Percentiles rank a stretch among this genome's conserved stretches.
Conservation (phyloP, 2,329 filamentous ascomycete species). For the Fusarium decemcellulare region DNA sequence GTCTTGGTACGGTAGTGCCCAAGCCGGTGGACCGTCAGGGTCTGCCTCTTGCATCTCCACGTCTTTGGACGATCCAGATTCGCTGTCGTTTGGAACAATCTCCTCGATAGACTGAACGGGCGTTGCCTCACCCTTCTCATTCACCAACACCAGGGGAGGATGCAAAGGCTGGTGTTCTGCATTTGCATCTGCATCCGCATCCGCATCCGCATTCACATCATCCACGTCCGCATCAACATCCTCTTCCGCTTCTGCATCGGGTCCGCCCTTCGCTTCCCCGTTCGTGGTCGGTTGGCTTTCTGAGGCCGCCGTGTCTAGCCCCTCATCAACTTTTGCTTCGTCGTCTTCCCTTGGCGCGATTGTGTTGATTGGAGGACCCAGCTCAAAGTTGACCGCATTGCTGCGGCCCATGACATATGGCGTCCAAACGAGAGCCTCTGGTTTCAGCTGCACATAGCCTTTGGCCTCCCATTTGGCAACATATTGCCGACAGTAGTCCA, state of each 20-base stretch:
- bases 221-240: background rate
- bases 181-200: background rate
- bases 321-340: conserved; percentile 59
- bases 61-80: conserved; percentile 42
- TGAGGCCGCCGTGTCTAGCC: conserved; percentile 34
- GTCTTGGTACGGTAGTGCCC: conserved; percentile 64
- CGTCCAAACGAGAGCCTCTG: conserved; percentile 89
- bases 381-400: conserved; percentile 86
- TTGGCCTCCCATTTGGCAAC: conserved; percentile 92
- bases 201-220: no score
- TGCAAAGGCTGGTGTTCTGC: conserved; percentile 18
- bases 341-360: conserved; percentile 90
- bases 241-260: conserved; percentile 8
- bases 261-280: conserved; percentile 34
- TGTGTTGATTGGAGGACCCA: conserved; percentile 84
- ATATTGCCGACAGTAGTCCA: conserved; percentile 88
- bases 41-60: conserved; percentile 47
- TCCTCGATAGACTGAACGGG: conserved; percentile 51
- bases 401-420: conserved; percentile 96
- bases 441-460: conserved; percentile 87
- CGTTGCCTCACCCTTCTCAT: conserved; percentile 45
- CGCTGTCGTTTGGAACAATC: conserved; percentile 49
- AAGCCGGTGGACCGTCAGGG: conserved; percentile 52
- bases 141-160: conserved; percentile 21
- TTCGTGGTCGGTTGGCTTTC: conserved; percentile 43